These are phyloP conservation scores for Nicotiana attenuata DNA, from an alignment of 257 asterid genomes.

Conservation along the genomic window DNA sequence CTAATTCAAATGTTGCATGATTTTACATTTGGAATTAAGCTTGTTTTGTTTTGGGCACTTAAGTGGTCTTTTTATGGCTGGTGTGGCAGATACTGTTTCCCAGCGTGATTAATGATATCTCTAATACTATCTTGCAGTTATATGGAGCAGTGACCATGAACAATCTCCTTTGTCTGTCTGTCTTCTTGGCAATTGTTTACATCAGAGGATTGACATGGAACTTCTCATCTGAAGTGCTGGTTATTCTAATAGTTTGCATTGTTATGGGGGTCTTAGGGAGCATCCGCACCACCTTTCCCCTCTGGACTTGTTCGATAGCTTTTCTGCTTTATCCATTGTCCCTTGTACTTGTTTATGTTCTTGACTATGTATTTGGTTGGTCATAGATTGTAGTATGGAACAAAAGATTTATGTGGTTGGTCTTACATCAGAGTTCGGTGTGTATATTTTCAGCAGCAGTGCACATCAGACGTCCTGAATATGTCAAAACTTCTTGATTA, in stretches of 20 bases:
- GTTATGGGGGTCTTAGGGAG: slow-evolving; percentile 80
- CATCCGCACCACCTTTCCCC: slow-evolving; percentile 68
- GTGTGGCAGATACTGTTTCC: neutral
- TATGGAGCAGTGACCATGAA: slow-evolving; percentile 96
- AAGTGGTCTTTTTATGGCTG: neutral
- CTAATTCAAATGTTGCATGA: neutral
- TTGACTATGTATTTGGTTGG: slow-evolving; percentile 85
- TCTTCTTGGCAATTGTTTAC: slow-evolving; percentile 78
- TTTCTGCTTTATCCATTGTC: slow-evolving; percentile 73
- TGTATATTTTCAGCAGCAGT: neutral
- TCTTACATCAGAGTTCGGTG: neutral
- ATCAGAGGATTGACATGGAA: slow-evolving; percentile 74
- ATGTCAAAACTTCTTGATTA: neutral
- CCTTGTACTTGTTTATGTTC: slow-evolving; percentile 78
- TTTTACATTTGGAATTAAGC: neutral
- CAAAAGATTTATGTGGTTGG: neutral
- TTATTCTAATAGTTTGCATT: slow-evolving; percentile 74
- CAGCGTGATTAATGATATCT: neutral
- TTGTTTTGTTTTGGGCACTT: neutral
- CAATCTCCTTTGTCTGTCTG: slow-evolving; percentile 75
- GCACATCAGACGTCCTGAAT: neutral
- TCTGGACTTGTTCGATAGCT: slow-evolving; percentile 73
- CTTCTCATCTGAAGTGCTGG: slow-evolving; percentile 90
- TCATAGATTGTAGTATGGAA: slow-evolving; percentile 26
- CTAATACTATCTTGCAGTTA: slow-evolving; percentile 31